phyloP scores from a whole-genome alignment of 495 filamentous ascomycete species.

The Penicillium subrubescens region DNA sequence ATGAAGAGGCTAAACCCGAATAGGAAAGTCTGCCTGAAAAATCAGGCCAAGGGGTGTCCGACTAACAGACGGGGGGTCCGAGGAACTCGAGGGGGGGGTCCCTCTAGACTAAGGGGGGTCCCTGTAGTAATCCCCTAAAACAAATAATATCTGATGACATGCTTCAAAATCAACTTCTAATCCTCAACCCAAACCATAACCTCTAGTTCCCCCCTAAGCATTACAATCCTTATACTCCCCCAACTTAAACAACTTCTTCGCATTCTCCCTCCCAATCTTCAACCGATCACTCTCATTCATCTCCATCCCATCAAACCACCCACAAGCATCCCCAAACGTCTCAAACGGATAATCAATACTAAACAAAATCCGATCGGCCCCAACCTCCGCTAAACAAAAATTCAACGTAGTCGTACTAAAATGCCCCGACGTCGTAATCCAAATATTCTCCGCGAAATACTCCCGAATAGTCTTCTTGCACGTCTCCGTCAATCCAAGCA shows the following conservation, averaged over 20 bases:
- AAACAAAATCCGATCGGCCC: constrained; percentile 49
- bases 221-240: constrained; percentile 44
- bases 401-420: constrained; percentile 59
- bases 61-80: too few species aligned
- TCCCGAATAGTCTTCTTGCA: constrained; percentile 56
- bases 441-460: constrained; percentile 63
- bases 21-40: too few species aligned
- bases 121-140: too few species aligned
- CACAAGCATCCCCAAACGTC: constrained; percentile 54
- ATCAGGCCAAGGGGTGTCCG: too few species aligned
- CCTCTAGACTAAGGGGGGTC: too few species aligned
- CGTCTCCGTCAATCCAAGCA: constrained; percentile 43
- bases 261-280: constrained; percentile 56
- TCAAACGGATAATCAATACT: constrained; percentile 57
- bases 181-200: background rate
- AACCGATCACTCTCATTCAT: constrained; percentile 45
- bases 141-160: background rate
- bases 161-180: too few species aligned
- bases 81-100: too few species aligned
- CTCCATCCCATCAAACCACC: constrained; percentile 56
- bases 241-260: constrained; percentile 55
- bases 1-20: too few species aligned
- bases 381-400: constrained; percentile 49
- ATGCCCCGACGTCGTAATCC: constrained; percentile 65
- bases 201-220: constrained; percentile 20